These are phyloP conservation scores for Globisporangium irregulare DNA, from an alignment of 352 stramenopile genomes.

Conservation along the genomic window DNA sequence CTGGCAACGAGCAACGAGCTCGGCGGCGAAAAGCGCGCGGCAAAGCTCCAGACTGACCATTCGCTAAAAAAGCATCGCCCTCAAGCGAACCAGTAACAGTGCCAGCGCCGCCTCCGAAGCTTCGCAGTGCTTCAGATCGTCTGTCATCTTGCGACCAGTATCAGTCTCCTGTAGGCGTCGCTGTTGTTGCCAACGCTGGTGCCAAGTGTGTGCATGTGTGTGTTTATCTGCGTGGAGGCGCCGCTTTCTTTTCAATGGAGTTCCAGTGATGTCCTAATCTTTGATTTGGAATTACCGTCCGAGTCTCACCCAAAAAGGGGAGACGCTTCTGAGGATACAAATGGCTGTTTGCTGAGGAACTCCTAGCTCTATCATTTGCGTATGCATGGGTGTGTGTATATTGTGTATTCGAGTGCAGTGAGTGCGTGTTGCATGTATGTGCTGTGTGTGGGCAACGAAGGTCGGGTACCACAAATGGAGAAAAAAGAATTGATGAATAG, in stretches of 20 bases:
- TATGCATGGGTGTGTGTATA: neutral
- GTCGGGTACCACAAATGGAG: neutral
- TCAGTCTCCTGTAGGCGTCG: neutral
- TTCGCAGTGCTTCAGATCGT: neutral
- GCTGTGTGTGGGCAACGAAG: neutral
- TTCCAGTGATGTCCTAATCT: conserved; percentile 84
- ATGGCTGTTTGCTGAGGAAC: conserved; percentile 90
- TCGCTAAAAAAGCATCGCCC: conserved; percentile 14
- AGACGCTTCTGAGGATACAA: conserved; percentile 68
- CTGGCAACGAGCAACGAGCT: conserved; percentile 2
- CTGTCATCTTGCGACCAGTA: neutral
- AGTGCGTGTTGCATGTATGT: conserved; percentile 1
- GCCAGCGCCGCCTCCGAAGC: neutral
- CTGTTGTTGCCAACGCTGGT: neutral
- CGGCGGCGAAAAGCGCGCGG: neutral
- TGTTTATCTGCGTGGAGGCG: conserved; percentile 4
- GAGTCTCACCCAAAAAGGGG: conserved; percentile 33
- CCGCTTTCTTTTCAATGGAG: conserved; percentile 12
- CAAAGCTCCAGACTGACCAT: neutral
- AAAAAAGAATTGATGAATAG: conserved; percentile 81
- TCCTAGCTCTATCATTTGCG: conserved; percentile 9
- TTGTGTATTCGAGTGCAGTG: conserved; percentile 9
- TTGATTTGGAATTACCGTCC: conserved; percentile 89
- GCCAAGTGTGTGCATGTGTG: neutral
- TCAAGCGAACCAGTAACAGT: neutral